Conservation (phyloP, 305 asterid species). For the Nicotiana rustica region DNA sequence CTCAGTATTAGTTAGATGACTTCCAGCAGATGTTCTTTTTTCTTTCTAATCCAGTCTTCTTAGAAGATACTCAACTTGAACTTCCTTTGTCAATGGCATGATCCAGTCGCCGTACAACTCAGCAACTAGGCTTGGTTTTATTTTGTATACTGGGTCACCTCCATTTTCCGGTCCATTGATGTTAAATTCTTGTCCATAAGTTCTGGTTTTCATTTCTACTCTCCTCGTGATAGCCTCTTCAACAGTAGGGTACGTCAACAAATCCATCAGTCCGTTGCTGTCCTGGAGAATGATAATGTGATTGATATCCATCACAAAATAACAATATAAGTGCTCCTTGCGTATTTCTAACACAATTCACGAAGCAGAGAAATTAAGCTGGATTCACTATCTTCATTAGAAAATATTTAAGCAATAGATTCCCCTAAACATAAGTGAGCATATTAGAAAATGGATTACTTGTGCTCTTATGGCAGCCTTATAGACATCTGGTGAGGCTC, state of each 20-base stretch:
- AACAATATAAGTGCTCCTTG: neutral
- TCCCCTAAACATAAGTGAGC: neutral
- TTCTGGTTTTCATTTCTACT: slow-evolving; percentile 79
- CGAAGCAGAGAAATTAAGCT: neutral
- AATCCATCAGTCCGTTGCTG: slow-evolving; percentile 55
- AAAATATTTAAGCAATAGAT: neutral
- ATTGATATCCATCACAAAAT: neutral
- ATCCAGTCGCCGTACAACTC: slow-evolving; percentile 83
- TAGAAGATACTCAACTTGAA: slow-evolving; percentile 79
- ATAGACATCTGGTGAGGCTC: slow-evolving; percentile 73
- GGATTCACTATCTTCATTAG: neutral
- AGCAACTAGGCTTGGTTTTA: slow-evolving; percentile 75
- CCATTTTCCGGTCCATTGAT: slow-evolving; percentile 41
- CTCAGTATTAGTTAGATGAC: neutral
- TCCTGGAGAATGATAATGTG: slow-evolving; percentile 54
- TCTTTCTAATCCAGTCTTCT: slow-evolving; percentile 69
- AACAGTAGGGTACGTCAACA: slow-evolving; percentile 73
- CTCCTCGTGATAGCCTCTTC: slow-evolving; percentile 70
- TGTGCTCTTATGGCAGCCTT: slow-evolving; percentile 67
- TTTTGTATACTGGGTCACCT: slow-evolving; percentile 64
- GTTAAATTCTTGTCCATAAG: slow-evolving; percentile 71
- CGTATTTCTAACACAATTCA: neutral
- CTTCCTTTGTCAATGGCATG: slow-evolving; percentile 95
- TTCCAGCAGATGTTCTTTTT: neutral
- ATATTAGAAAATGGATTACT: slow-evolving; percentile 43